These are phyloP conservation scores for Psilocybe azurescens DNA, from an alignment of 768 basidiomycete genomes.

Conservation along the genomic window DNA sequence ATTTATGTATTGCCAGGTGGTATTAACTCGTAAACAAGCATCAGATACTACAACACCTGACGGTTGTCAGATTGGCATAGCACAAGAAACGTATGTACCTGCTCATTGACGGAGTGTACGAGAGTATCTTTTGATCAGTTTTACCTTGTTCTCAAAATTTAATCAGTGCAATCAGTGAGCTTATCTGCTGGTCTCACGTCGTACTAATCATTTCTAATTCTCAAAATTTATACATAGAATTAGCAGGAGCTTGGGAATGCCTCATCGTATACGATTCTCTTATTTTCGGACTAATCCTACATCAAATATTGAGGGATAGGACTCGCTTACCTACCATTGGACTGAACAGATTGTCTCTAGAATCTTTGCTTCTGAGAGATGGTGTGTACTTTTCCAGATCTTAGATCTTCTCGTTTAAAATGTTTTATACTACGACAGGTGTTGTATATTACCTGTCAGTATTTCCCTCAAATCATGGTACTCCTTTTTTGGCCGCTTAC, in stretches of 20 bases:
- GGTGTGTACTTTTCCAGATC: neutral
- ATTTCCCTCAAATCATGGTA: neutral
- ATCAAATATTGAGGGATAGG: neutral
- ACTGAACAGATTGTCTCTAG: neutral
- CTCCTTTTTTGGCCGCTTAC: neutral
- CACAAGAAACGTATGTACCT: neutral
- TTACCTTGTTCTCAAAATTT: no score
- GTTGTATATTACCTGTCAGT: conserved; percentile 1
- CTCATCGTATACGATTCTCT: conserved; percentile 4
- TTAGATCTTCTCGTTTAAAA: neutral
- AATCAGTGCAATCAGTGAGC: neutral
- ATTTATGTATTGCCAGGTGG: neutral
- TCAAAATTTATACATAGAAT: neutral
- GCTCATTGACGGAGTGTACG: neutral
- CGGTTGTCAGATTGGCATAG: neutral
- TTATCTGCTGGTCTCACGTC: neutral
- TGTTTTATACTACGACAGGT: neutral
- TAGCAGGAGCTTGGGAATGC: conserved; percentile 3
- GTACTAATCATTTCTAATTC: neutral
- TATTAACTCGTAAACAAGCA: neutral
- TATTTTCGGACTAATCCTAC: neutral
- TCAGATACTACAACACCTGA: neutral
- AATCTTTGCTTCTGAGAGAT: conserved; percentile 1
- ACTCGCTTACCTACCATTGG: neutral
- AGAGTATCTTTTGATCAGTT: neutral